Base-by-base conservation (phyloP, 2,329 filamentous ascomycete genomes). In the Trichoderma atrobrunneum region DNA sequence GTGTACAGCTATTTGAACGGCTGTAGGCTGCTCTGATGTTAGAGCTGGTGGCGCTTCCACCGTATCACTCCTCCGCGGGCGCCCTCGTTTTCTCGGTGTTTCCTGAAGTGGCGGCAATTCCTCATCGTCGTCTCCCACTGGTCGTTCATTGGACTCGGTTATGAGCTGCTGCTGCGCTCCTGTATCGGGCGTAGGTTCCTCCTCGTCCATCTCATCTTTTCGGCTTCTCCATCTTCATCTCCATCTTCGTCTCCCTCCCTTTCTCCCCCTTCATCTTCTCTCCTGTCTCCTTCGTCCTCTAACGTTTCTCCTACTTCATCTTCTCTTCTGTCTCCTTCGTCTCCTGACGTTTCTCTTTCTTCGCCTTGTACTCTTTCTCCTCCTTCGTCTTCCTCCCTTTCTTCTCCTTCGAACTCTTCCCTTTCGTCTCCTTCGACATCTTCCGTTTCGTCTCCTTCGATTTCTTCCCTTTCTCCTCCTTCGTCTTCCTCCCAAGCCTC, bases 161-260 rank as follows among this genome's bases (percentile, higher is more conserved):
- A 64, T 64, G 18, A 59, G 60, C 18, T 71, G 59, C 36, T 71
- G 59, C 21, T 64, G 68, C 32, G 26, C 68, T 51, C n/a, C 34
- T 1, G n/a, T 30, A 16, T 71, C 60, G 14, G 32, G n/a, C 7
- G 16, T n/a, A 21, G 32, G 5, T 14, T 71, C 57, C 32, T 60
- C n/a, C 16, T 60, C 57, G 2, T 24, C 57, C 32, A 4, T 34
- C 21, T 34, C 30, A n/a, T 34, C 57, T 21, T 34, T 34, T 14
- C 30, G 12, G 14, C 8, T 43, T 43, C 39, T 43, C 39, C 39
- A 10, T 1, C 39, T 3, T 43, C 12, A 11, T 11, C 28, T 24
- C 12, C n/a, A n/a, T n/a, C n/a, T n/a, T n/a, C 28, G 34, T 36
- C 34, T 32, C 26, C 56, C 11, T 32, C 56, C 56, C 1, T 30